Percentiles rank a stretch among this genome's conserved stretches.
Conservation (phyloP, 371 early-diverging fungal genomes). For the Parasitella parasitica region DNA sequence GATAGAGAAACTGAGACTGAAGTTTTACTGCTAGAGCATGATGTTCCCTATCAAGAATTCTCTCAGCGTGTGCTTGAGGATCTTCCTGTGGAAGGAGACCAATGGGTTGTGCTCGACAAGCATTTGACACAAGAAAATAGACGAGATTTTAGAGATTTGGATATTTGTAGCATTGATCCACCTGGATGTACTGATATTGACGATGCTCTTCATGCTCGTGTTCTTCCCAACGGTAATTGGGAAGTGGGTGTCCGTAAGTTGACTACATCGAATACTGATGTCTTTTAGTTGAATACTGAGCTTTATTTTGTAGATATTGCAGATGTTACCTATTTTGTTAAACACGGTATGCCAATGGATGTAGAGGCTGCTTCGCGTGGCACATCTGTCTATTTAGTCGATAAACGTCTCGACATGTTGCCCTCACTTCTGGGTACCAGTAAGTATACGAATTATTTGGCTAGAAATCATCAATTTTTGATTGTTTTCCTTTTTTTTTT, state of each 20-base stretch:
- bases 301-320: conserved; percentile 77
- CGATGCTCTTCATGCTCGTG: conserved; percentile 94
- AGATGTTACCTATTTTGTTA: conserved; percentile 97
- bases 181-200: conserved; percentile 99
- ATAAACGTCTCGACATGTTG: conserved; percentile 97
- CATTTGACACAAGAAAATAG: conserved; percentile 67
- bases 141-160: conserved; percentile 78
- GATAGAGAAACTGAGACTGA: conserved; percentile 94
- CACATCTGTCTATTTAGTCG: conserved; percentile 94
- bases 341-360: conserved; percentile 84
- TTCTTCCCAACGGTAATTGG: conserved; percentile 87
- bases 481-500: no score
- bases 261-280: neutral
- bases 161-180: conserved; percentile 99
- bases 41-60: conserved; percentile 93
- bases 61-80: conserved; percentile 78
- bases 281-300: neutral
- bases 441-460: no score
- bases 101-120: conserved; percentile 77
- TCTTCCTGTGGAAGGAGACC: conserved; percentile 85
- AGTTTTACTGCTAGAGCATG: conserved; percentile 92
- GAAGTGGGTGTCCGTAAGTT: conserved; percentile 86
- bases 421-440: conserved; percentile 86
- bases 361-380: conserved; percentile 87
- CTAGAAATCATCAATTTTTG: no score